phyloP scores from a whole-genome alignment of 73 alveolate genomes.

The Halteria grandinella region DNA sequence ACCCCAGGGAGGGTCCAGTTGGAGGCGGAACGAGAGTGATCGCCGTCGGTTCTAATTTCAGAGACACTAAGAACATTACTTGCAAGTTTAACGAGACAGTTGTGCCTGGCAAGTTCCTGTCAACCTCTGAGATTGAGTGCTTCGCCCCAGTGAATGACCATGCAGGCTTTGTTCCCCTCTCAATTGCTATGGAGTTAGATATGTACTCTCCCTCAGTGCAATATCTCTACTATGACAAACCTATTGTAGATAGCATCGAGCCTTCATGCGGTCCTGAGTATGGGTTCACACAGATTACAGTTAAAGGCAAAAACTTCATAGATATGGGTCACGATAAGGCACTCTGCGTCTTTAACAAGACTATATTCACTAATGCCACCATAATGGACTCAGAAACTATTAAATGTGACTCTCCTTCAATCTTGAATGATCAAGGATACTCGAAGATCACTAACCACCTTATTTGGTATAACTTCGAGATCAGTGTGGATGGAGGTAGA shows the following conservation, averaged over 20 bases:
- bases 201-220: slow-evolving; percentile 78
- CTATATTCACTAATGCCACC: slow-evolving; percentile 84
- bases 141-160: slow-evolving; percentile 80
- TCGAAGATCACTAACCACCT: slow-evolving; percentile 52
- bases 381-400: slow-evolving; percentile 79
- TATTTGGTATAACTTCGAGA: slow-evolving; percentile 63
- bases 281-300: slow-evolving; percentile 90
- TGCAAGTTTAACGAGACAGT: slow-evolving; percentile 88
- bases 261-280: slow-evolving; percentile 93
- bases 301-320: slow-evolving; percentile 86
- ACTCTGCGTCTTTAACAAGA: slow-evolving; percentile 80
- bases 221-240: slow-evolving; percentile 85
- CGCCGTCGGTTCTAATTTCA: slow-evolving; percentile 87
- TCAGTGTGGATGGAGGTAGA: slow-evolving; percentile 73
- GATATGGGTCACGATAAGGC: slow-evolving; percentile 78
- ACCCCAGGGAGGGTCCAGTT: slow-evolving; percentile 91
- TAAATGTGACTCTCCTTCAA: slow-evolving; percentile 93
- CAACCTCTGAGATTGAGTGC: slow-evolving; percentile 80
- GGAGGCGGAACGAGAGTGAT: slow-evolving; percentile 84
- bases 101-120: slow-evolving; percentile 78
- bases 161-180: slow-evolving; percentile 84
- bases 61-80: slow-evolving; percentile 78
- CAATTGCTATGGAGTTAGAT: slow-evolving; percentile 85
- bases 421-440: slow-evolving; percentile 58
- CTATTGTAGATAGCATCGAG: slow-evolving; percentile 70